Evolutionary conservation across 2,329 filamentous ascomycete genomes (phyloP).

Genomic region (Trichoderma sp.): DNA sequence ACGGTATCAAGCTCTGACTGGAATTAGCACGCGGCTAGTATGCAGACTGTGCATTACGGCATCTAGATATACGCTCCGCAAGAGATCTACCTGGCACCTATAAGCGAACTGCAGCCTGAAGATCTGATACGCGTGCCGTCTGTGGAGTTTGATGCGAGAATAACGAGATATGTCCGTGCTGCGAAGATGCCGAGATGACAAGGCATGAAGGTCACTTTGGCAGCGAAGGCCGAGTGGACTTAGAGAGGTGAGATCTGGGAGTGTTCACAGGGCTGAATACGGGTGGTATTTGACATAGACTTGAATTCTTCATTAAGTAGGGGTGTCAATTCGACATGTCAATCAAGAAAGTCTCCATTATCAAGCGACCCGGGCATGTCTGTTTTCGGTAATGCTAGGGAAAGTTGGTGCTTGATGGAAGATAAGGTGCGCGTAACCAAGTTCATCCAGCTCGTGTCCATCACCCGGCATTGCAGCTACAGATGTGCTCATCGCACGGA

Average conservation of each 20-base stretch:
- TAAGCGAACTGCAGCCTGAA: not conserved
- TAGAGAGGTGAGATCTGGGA: not conserved
- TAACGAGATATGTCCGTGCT: not conserved
- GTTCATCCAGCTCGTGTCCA: too few species aligned
- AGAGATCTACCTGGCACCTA: not conserved
- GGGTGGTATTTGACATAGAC: not conserved
- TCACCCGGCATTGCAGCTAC: too few species aligned
- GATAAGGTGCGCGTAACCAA: not conserved
- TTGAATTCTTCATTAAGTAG: not conserved
- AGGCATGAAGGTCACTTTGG: not conserved
- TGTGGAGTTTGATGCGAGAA: not conserved
- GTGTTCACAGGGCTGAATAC: not conserved
- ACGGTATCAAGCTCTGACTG: not conserved
- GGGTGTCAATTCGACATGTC: not conserved
- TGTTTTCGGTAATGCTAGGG: not conserved
- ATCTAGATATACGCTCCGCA: not conserved
- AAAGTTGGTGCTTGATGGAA: not conserved
- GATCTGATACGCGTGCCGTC: not conserved
- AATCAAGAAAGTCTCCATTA: not conserved
- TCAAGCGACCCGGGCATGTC: not conserved
- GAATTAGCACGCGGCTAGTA: not conserved
- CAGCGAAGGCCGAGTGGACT: not conserved
- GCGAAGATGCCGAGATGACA: not conserved
- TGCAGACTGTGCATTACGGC: not conserved
- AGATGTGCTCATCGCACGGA: not conserved